Evolutionary conservation across 129 eudicot genomes (phyloP).

Genomic region (Lactuca sativa): DNA sequence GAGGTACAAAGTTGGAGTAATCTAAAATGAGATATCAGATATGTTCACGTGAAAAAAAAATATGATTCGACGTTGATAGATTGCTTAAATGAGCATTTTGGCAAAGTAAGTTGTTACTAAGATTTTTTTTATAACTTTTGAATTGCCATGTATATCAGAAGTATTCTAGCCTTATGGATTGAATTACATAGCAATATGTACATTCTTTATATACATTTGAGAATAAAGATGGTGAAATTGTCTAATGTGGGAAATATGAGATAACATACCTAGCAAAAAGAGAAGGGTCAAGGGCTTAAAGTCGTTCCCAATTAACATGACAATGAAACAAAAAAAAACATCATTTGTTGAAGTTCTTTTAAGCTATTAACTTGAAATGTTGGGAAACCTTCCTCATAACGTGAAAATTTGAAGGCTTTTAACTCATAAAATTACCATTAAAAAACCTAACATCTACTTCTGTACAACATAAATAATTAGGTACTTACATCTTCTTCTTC

Average conservation of each 20-base stretch:
- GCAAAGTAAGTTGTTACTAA: background rate
- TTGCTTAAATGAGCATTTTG: background rate
- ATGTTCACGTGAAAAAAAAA: no score
- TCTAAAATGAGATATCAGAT: background rate
- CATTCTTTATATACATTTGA: background rate
- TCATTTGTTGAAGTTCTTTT: background rate
- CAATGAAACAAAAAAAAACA: background rate
- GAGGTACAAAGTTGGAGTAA: background rate
- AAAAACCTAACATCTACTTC: background rate
- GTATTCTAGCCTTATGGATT: background rate
- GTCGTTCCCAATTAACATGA: slow-evolving; percentile 8
- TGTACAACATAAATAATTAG: slow-evolving; percentile 12
- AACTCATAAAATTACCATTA: background rate
- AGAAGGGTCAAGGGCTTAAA: no score
- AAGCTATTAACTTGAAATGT: background rate
- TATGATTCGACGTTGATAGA: no score
- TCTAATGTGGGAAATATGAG: no score
- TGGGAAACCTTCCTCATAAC: slow-evolving; percentile 8
- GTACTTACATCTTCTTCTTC: background rate
- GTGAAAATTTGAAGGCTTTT: slow-evolving; percentile 21
- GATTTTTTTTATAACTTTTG: no score
- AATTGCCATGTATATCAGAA: no score
- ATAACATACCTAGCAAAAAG: background rate
- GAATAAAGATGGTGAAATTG: background rate
- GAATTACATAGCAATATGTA: background rate